These are phyloP conservation scores for Fonsecaea erecta DNA, from an alignment of 2,329 filamentous ascomycete species.

Conservation along the genomic window DNA sequence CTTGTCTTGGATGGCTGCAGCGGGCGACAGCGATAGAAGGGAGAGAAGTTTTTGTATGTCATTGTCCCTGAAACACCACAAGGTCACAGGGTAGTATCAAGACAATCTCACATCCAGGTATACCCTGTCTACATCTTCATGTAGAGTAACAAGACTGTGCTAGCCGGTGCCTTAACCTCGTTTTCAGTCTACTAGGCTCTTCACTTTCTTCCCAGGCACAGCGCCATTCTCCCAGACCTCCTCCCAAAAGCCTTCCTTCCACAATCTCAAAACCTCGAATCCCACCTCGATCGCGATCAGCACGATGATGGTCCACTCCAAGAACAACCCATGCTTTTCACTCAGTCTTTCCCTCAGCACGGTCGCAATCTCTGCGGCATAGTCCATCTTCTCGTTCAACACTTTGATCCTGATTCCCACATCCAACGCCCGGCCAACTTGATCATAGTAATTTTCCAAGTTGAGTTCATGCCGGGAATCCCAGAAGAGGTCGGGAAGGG, in stretches of 20 bases:
- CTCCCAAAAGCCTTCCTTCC: conserved; percentile 60
- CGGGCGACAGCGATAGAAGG: not conserved
- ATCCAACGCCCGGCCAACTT: conserved; percentile 86
- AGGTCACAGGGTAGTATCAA: not conserved
- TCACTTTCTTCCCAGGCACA: not conserved
- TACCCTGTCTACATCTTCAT: not conserved
- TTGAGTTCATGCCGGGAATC: conserved; percentile 86
- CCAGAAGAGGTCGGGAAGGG: conserved; percentile 95
- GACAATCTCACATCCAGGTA: not conserved
- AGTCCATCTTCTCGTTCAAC: conserved; percentile 96
- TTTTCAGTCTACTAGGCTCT: not conserved
- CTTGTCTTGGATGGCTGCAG: not conserved
- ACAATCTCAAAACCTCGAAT: conserved; percentile 79
- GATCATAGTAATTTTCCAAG: conserved; percentile 92
- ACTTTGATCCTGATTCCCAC: conserved; percentile 88
- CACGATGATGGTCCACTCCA: conserved; percentile 96
- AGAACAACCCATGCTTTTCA: conserved; percentile 82
- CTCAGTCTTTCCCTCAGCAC: conserved; percentile 86
- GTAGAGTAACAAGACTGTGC: not conserved
- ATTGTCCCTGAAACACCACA: not conserved
- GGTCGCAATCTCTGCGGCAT: conserved; percentile 90
- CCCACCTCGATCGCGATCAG: conserved; percentile 91
- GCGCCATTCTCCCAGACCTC: conserved; percentile 27
- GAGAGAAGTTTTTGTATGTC: not conserved
- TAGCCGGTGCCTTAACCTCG: not conserved